Base-by-base conservation (phyloP, 2,329 filamentous ascomycete genomes). In the Ceratocystis ficicola region DNA sequence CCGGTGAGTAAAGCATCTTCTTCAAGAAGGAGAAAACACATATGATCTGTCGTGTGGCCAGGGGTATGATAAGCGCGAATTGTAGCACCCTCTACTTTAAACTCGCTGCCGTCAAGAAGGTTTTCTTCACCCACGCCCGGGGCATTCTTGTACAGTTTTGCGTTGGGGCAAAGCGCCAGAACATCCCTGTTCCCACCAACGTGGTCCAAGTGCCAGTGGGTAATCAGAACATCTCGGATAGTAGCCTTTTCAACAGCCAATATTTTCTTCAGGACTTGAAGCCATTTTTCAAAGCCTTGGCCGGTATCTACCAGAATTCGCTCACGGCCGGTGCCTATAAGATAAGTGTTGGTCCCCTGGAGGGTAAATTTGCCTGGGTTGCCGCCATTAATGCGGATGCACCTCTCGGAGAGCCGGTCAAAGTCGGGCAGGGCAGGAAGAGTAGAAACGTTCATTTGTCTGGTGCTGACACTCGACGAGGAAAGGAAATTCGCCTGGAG, bases 161-260 rank as follows among this genome's bases (percentile, higher is more conserved):
- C 84, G 20, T 79, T 73, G 0, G 89, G 87, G n/a, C 80, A 88
- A 28, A 87, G 73, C 15, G 76, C 74, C 20, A 86, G 77, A 0
- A 96, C 78, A 71, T 95, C 85, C 2, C 77, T 73, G 28, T 96
- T 82, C 6, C 94, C 94, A 28, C 86, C 83, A 5, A 86, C 81
- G 73, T 99, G 94, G 72, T 99, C 94, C 52, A 78, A 82, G 73
- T 99, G 94, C 90, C 92, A 95, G 74, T 99, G 94, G 0, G 92
- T 95, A 62, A 99, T 79, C 25, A 99, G 79, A 0, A 86, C 85
- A 20, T 80, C 77, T n/a, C 83, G 79, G 28, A 97, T 78, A 0
- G 79, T 82, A 22, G 87, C 87, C 28, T 85, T 81, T 73, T 95
- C 89, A 28, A 83, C 76, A 5, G 78, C 74, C 2, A 97, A 80